Evolutionary conservation across 306 rosid species (phyloP).

Genomic region (Senna siamea): DNA sequence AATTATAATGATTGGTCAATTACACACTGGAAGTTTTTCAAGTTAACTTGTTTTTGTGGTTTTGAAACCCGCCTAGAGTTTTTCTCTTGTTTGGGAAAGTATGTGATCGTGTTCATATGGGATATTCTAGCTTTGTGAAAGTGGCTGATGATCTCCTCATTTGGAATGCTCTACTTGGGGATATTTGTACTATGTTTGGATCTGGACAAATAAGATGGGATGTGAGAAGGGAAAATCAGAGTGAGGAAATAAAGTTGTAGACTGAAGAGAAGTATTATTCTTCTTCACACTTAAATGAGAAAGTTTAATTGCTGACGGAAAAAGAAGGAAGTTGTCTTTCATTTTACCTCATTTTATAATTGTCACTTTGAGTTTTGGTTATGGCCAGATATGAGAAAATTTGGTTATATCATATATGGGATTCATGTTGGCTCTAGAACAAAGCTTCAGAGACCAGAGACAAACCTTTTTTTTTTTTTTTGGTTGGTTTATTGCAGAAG

Average conservation of each 20-base stretch:
- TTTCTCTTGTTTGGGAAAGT: background rate
- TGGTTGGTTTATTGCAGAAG: slow-evolving; percentile 60
- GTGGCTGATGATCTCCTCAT: too few relatives aligned
- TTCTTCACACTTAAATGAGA: background rate
- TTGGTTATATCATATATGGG: background rate
- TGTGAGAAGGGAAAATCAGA: background rate
- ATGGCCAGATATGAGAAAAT: slow-evolving; percentile 22
- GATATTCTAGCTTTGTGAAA: background rate
- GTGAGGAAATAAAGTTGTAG: background rate
- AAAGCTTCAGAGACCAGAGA: slow-evolving; percentile 25
- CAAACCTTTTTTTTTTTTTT: background rate
- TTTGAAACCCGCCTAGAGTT: background rate
- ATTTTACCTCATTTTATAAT: slow-evolving; percentile 8
- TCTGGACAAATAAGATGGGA: background rate
- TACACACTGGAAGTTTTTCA: too few relatives aligned
- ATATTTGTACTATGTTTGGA: background rate
- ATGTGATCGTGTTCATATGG: background rate
- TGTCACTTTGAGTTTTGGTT: background rate
- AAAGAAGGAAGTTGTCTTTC: background rate
- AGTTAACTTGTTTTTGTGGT: background rate
- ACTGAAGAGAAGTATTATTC: background rate
- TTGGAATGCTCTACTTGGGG: background rate
- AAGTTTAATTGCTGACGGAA: background rate
- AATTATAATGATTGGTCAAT: background rate
- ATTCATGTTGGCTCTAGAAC: slow-evolving; percentile 30